phyloP scores from a whole-genome alignment of 2,329 filamentous ascomycete genomes.

The Verticillium nubilum region DNA sequence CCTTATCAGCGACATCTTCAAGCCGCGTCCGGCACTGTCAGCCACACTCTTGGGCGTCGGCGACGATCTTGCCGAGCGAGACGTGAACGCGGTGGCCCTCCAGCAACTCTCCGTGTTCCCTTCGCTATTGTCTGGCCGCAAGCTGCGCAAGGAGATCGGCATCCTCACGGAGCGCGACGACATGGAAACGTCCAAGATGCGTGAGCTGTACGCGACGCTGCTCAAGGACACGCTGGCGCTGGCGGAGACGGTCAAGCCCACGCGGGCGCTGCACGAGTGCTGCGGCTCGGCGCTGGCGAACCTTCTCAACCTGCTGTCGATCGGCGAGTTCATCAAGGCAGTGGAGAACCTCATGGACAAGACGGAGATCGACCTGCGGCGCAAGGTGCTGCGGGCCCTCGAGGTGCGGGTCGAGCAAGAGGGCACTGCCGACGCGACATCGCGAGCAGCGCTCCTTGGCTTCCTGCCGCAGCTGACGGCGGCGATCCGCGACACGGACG shows the following conservation, averaged over 20 bases:
- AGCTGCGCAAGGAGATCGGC: slow-evolving; percentile 49
- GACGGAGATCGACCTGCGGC: slow-evolving; percentile 67
- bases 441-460: slow-evolving; percentile 65
- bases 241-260: slow-evolving; percentile 56
- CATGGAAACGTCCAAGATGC: slow-evolving; percentile 61
- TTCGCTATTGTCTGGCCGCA: slow-evolving; percentile 51
- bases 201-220: slow-evolving; percentile 63
- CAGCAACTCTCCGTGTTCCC: slow-evolving; percentile 53
- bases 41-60: slow-evolving; percentile 60
- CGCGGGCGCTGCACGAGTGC: slow-evolving; percentile 48
- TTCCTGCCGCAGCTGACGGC: slow-evolving; percentile 75
- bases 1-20: slow-evolving; percentile 69
- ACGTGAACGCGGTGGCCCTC: slow-evolving; percentile 45
- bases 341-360: slow-evolving; percentile 76
- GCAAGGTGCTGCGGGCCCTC: slow-evolving; percentile 75
- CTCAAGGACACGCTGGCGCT: slow-evolving; percentile 61
- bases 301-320: slow-evolving; percentile 78
- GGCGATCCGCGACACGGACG: slow-evolving; percentile 67
- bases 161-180: slow-evolving; percentile 56
- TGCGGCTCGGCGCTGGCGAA: slow-evolving; percentile 70
- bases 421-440: slow-evolving; percentile 60
- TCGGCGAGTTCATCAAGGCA: slow-evolving; percentile 82
- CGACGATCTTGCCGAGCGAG: slow-evolving; percentile 37
- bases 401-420: slow-evolving; percentile 73
- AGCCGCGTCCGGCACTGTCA: slow-evolving; percentile 68